phyloP scores from a whole-genome alignment of 352 stramenopile genomes.

The Phytophthora hibernalis region DNA sequence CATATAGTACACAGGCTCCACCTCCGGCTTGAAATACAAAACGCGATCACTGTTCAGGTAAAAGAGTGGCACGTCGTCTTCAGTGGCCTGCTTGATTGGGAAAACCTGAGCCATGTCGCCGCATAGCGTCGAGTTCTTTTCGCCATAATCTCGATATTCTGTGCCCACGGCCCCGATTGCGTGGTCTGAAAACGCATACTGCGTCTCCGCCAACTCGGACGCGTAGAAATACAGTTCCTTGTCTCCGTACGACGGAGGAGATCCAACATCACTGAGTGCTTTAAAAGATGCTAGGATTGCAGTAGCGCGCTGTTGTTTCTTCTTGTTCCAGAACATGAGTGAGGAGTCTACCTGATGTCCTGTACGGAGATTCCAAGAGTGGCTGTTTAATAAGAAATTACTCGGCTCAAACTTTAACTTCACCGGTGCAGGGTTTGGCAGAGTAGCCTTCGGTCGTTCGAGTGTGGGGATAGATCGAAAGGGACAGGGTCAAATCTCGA shows the following conservation, averaged over 20 bases:
- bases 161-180: constrained; percentile 30
- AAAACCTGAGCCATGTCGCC: constrained; percentile 36
- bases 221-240: constrained; percentile 69
- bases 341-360: constrained; percentile 66
- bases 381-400: constrained; percentile 41
- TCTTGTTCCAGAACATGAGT: constrained; percentile 63
- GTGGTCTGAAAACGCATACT: constrained; percentile 61
- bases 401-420: constrained; percentile 41
- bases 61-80: constrained; percentile 34
- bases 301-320: constrained; percentile 50
- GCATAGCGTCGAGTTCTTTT: constrained; percentile 36
- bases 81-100: constrained; percentile 20
- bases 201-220: constrained; percentile 53
- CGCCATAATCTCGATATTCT: constrained; percentile 25
- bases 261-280: constrained; percentile 22
- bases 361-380: constrained; percentile 56
- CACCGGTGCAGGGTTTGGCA: constrained; percentile 23
- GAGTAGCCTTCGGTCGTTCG: constrained; percentile 27
- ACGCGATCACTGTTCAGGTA: constrained; percentile 74
- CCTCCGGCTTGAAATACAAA: constrained; percentile 36
- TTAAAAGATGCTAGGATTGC: constrained; percentile 55
- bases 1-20: constrained; percentile 49
- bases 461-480: constrained; percentile 39
- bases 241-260: constrained; percentile 51
- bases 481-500: constrained; percentile 43